These are phyloP conservation scores for Coccomyxa sp. DNA, from an alignment of 139 green algal species.

Conservation along the genomic window DNA sequence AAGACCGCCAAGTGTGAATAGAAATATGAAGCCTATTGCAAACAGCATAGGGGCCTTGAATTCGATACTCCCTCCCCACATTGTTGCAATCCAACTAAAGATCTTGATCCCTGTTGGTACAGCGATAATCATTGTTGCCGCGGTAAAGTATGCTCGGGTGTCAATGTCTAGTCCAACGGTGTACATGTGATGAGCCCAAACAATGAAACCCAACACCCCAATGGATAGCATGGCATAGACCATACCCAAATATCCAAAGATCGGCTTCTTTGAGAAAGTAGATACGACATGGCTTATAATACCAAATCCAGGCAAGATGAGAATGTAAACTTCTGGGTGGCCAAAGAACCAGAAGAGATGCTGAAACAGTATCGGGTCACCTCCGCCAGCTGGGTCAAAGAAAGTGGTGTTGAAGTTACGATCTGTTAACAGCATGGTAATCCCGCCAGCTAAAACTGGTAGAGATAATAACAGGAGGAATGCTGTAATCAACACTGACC, in stretches of 20 bases:
- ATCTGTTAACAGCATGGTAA: slow-evolving; percentile 65
- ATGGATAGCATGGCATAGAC: slow-evolving; percentile 56
- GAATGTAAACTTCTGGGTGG: slow-evolving; percentile 43
- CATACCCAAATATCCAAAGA: slow-evolving; percentile 54
- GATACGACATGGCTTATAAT: slow-evolving; percentile 49
- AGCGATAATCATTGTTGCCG: slow-evolving; percentile 73
- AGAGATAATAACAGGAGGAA: slow-evolving; percentile 46
- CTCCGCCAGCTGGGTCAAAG: slow-evolving; percentile 50
- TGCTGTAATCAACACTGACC: slow-evolving; percentile 50
- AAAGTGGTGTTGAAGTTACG: slow-evolving; percentile 63
- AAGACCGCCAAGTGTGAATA: slow-evolving; percentile 66
- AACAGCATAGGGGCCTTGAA: slow-evolving; percentile 69
- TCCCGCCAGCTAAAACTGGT: slow-evolving; percentile 53
- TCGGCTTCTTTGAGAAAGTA: slow-evolving; percentile 52
- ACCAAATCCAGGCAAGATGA: slow-evolving; percentile 59
- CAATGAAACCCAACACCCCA: slow-evolving; percentile 55
- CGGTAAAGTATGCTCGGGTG: slow-evolving; percentile 68
- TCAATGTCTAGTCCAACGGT: slow-evolving; percentile 65
- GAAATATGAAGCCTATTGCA: slow-evolving; percentile 60
- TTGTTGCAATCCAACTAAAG: slow-evolving; percentile 67
- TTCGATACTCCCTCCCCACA: slow-evolving; percentile 63
- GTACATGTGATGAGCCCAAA: slow-evolving; percentile 67
- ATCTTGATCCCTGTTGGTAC: slow-evolving; percentile 68
- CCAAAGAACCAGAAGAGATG: slow-evolving; percentile 65
- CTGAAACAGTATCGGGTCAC: slow-evolving; percentile 51